phyloP scores from a whole-genome alignment of 805 yeast species.

The Ogataea salicorniae region DNA sequence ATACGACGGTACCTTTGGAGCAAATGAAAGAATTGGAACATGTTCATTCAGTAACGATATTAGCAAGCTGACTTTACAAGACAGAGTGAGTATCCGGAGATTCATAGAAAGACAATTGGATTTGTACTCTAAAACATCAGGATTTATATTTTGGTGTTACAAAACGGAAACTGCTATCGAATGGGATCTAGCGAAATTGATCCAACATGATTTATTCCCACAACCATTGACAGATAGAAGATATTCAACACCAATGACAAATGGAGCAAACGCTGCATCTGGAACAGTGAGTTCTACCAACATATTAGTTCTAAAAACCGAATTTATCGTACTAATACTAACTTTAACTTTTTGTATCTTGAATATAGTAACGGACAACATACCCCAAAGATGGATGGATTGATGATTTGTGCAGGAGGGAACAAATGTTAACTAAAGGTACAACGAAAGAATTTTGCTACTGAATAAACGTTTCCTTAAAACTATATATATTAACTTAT shows the following conservation, averaged over 20 bases:
- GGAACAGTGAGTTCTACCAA: constrained; percentile 11
- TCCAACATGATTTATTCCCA: constrained; percentile 51
- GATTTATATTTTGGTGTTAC: constrained; percentile 71
- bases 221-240: constrained; percentile 58
- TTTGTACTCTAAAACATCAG: constrained; percentile 40
- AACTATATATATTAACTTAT: too few relatives aligned
- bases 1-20: constrained; percentile 46
- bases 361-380: neutral
- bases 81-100: constrained; percentile 42
- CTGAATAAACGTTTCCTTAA: too few relatives aligned
- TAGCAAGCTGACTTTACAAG: constrained; percentile 38
- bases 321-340: neutral
- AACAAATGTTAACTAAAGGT: too few relatives aligned
- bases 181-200: constrained; percentile 58
- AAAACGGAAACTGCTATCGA: constrained; percentile 62
- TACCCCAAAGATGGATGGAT: too few relatives aligned
- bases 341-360: neutral
- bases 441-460: too few relatives aligned
- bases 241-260: constrained; percentile 62
- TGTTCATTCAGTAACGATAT: constrained; percentile 38
- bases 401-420: too few relatives aligned
- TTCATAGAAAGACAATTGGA: constrained; percentile 59
- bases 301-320: neutral
- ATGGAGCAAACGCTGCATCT: neutral
- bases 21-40: constrained; percentile 35